These are phyloP conservation scores for Aspergillus asperescens DNA, from an alignment of 495 filamentous ascomycete species.

Conservation along the genomic window DNA sequence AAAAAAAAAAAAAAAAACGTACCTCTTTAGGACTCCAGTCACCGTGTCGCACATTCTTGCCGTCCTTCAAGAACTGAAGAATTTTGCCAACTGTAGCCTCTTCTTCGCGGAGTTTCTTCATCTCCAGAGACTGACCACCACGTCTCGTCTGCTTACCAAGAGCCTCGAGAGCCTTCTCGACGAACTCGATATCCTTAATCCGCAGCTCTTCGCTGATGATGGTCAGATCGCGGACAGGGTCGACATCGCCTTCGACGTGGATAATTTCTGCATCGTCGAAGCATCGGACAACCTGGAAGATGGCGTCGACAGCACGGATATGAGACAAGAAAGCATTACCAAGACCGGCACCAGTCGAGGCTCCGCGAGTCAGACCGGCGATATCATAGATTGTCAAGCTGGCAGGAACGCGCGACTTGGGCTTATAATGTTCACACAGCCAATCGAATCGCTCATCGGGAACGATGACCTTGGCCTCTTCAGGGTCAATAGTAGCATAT, in stretches of 20 bases:
- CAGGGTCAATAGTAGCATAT: constrained; percentile 97
- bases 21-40: constrained; percentile 95
- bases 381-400: constrained; percentile 99
- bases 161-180: constrained; percentile 86
- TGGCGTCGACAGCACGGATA: constrained; percentile 98
- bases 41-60: constrained; percentile 88
- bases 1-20: constrained; percentile 37
- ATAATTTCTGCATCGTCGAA: constrained; percentile 99
- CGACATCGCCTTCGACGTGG: constrained; percentile 97
- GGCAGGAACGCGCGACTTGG: constrained; percentile 91
- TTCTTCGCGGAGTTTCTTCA: constrained; percentile 96
- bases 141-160: constrained; percentile 87
- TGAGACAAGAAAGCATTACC: constrained; percentile 98
- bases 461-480: constrained; percentile 96
- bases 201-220: constrained; percentile 97
- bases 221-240: constrained; percentile 85
- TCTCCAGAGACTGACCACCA: constrained; percentile 93
- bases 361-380: constrained; percentile 91
- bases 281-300: constrained; percentile 98
- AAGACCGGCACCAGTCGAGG: constrained; percentile 94
- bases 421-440: constrained; percentile 93
- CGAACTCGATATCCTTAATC: constrained; percentile 98
- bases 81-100: constrained; percentile 89
- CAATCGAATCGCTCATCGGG: constrained; percentile 96
- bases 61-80: constrained; percentile 70